phyloP scores from a whole-genome alignment of 2,329 filamentous ascomycete genomes.

The Claviceps africana region DNA sequence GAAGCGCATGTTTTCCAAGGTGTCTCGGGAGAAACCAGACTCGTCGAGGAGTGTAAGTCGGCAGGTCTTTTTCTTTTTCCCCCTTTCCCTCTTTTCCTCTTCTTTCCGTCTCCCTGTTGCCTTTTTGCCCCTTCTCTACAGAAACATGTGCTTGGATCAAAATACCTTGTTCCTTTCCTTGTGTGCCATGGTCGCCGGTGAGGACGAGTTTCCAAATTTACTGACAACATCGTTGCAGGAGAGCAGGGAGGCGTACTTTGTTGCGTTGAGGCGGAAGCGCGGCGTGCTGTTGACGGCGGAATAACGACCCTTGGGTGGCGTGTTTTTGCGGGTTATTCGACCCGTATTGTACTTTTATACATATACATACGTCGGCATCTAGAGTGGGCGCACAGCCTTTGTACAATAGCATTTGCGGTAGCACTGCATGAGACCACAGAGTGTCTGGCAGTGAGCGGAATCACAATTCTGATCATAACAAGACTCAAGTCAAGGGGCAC shows the following conservation, averaged over 20 bases:
- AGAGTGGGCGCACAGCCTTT: no score
- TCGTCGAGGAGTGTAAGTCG: conserved; percentile 66
- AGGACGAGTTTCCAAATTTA: no score
- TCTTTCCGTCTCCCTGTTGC: not conserved
- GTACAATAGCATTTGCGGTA: conserved; percentile 3
- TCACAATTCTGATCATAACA: not conserved
- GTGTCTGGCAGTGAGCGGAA: not conserved
- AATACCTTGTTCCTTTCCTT: no score
- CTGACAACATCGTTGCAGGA: conserved; percentile 14
- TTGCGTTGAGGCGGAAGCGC: conserved; percentile 57
- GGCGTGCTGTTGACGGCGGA: conserved; percentile 16
- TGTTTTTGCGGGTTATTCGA: not conserved
- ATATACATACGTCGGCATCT: not conserved
- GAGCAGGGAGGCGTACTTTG: conserved; percentile 68
- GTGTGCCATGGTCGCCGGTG: no score
- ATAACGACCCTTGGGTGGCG: not conserved
- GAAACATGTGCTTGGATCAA: no score
- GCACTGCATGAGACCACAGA: not conserved
- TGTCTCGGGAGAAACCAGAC: conserved; percentile 80
- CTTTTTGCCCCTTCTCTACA: no score
- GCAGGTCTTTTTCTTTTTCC: not conserved
- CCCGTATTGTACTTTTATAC: not conserved
- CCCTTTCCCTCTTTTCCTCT: not conserved
- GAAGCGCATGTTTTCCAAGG: conserved; percentile 62
- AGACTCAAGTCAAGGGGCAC: not conserved